Evolutionary conservation across 2,329 filamentous ascomycete genomes (phyloP), one percentile per base, ranked within the genome.

Genomic region (Fusarium acutatum): DNA sequence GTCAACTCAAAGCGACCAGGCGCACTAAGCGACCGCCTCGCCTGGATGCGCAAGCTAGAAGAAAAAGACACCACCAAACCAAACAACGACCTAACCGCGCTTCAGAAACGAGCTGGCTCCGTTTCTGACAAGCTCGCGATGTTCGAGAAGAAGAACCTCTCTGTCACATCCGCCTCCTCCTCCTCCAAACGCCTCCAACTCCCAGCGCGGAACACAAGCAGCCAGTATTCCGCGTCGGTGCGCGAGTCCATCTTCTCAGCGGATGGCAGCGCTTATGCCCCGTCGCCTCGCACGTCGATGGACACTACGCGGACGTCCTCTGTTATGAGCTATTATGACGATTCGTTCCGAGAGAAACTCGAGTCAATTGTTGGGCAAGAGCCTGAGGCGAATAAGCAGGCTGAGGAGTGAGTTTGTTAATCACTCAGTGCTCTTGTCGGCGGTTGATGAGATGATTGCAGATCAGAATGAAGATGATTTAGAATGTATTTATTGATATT

Each of bases 41-140:
- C 66, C 17, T 70, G 67, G 67, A 70, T 70, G 35, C 53, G 46
- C 26, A 70, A 60, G 10, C 38, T 70, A 4, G 67, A 70, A n/a
- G 67, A 70, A 13, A 70, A 66, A 41, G 53, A 47, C 9, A 35
- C 17, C 6, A 22, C 47, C 10, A 50, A 49, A n/a, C 46, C 66
- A 3, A 70, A 69, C 40, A 69, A 60, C 17, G 67, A 70, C 24
- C 28, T 54, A 3, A 20, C 46, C 4, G 41, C 9, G 26, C 28
- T 70, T 5, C 65, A 61, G 6, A 70, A 70, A 41, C 66, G 67
- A 46, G 60, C 60, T 24, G 67, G 67, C 32, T 65, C 41, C 24
- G 67, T 70, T 24, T 70, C 67, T 3, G 67, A 70, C 40, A 70
- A 56, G 53, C 66, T 70, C 26, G 67, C 67, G 53, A 70, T 70